Conservation (phyloP, 2,329 filamentous ascomycete species). For the Phyllosticta capitalensis region DNA sequence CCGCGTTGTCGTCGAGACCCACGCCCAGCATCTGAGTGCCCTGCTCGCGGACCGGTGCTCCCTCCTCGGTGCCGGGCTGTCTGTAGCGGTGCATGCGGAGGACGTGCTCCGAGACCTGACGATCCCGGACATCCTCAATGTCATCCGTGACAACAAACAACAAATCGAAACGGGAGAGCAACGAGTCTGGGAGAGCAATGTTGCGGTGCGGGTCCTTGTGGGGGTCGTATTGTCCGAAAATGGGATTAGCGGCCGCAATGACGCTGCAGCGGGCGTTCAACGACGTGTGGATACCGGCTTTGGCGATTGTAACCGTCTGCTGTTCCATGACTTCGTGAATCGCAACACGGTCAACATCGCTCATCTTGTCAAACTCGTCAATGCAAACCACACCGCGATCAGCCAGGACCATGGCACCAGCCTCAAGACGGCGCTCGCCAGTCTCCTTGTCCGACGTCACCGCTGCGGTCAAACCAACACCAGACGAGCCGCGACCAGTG, state of each 20-base stretch:
- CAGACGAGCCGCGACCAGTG: conserved; percentile 90
- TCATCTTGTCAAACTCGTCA: conserved; percentile 99
- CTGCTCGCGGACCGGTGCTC: conserved; percentile 86
- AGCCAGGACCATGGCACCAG: conserved; percentile 96
- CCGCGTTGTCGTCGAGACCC: conserved; percentile 66
- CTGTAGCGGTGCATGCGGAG: conserved; percentile 95
- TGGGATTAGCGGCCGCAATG: conserved; percentile 90
- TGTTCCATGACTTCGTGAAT: conserved; percentile 99
- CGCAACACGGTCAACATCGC: conserved; percentile 90
- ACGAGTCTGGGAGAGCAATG: conserved; percentile 90
- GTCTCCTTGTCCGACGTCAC: conserved; percentile 97
- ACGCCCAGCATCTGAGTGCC: conserved; percentile 76
- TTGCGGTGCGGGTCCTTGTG: conserved; percentile 99
- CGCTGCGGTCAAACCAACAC: conserved; percentile 92
- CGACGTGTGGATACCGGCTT: conserved; percentile 95
- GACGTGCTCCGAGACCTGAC: conserved; percentile 90
- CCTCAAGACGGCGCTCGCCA: conserved; percentile 85
- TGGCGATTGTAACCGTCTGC: conserved; percentile 97
- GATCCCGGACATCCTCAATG: conserved; percentile 86
- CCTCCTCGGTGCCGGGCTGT: conserved; percentile 85
- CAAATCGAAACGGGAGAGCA: conserved; percentile 96
- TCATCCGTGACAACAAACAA: conserved; percentile 97
- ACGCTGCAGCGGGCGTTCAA: conserved; percentile 95
- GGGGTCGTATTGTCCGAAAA: conserved; percentile 96
- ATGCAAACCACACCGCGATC: conserved; percentile 98